Percentiles rank a stretch among this genome's conserved stretches.
Evolutionary conservation across 1,284 basidiomycete species (phyloP).

Genomic region (Papiliotrema nemorosa): DNA sequence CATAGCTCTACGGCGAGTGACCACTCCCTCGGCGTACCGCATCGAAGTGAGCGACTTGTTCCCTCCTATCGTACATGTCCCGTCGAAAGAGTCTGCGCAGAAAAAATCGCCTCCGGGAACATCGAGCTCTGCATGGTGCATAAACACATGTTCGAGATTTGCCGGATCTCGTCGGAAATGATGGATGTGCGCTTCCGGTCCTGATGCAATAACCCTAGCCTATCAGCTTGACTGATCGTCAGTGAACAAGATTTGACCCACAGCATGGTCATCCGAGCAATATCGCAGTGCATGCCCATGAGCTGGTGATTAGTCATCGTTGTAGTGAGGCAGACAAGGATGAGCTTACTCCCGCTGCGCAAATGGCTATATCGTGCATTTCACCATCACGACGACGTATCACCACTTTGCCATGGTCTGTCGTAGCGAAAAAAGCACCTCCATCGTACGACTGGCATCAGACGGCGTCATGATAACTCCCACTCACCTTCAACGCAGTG

Average conservation of each 20-base stretch:
- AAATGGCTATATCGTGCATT: conserved; percentile 20
- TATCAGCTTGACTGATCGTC: neutral
- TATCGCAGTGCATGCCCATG: conserved; percentile 30
- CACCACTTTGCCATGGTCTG: conserved; percentile 39
- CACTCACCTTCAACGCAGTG: conserved; percentile 25
- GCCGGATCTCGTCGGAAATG: conserved; percentile 25
- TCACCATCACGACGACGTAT: conserved; percentile 17
- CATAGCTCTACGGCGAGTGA: conserved; percentile 14
- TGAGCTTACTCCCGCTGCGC: conserved; percentile 29
- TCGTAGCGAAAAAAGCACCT: conserved; percentile 28
- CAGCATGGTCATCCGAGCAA: conserved; percentile 30
- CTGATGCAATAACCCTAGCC: conserved; percentile 25
- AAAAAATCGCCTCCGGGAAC: conserved; percentile 30
- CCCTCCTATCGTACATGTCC: conserved; percentile 26
- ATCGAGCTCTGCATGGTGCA: conserved; percentile 23
- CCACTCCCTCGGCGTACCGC: neutral
- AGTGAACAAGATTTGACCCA: conserved; percentile 11
- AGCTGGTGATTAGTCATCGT: conserved; percentile 18
- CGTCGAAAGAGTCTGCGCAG: conserved; percentile 31
- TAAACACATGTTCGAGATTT: conserved; percentile 17
- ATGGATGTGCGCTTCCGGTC: conserved; percentile 36
- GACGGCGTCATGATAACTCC: neutral
- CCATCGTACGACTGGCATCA: conserved; percentile 13
- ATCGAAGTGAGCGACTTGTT: neutral
- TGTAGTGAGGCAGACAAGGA: neutral